Evolutionary conservation across 2,329 filamentous ascomycete species (phyloP).

Genomic region (Neofusicoccum ribis): DNA sequence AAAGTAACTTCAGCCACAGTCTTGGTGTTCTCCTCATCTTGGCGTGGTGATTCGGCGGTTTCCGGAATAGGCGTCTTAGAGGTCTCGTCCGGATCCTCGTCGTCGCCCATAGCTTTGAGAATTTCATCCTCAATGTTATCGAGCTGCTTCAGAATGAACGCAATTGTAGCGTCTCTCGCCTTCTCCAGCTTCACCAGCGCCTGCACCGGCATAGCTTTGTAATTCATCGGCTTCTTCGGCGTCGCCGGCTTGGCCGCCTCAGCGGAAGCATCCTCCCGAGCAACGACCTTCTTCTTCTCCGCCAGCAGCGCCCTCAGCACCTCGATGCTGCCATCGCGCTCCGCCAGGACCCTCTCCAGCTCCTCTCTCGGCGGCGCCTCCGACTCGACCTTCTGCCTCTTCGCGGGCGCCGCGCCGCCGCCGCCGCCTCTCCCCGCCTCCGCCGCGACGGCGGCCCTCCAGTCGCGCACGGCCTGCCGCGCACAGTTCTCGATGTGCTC

Average conservation of each 20-base stretch:
- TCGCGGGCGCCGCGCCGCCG: conserved; percentile 31
- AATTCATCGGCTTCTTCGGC: conserved; percentile 39
- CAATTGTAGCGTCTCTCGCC: conserved; percentile 54
- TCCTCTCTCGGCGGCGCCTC: conserved; percentile 34
- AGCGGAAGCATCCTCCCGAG: conserved; percentile 9
- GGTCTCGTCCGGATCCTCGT: neutral
- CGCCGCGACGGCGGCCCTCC: conserved; percentile 33
- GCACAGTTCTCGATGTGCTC: conserved; percentile 54
- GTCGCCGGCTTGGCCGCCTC: conserved; percentile 27
- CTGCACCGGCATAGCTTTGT: conserved; percentile 43
- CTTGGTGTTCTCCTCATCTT: neutral
- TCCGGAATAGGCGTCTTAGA: neutral
- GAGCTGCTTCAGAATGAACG: conserved; percentile 54
- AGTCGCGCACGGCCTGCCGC: conserved; percentile 49
- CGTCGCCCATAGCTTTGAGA: neutral
- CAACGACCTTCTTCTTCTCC: conserved; percentile 37
- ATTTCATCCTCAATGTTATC: conserved; percentile 48
- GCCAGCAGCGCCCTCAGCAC: conserved; percentile 48
- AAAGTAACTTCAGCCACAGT: neutral
- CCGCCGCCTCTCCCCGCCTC: neutral
- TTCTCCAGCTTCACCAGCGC: conserved; percentile 47
- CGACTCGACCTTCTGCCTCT: conserved; percentile 30
- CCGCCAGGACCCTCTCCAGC: conserved; percentile 35
- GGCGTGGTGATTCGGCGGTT: neutral
- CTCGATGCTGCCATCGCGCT: conserved; percentile 51